Evolutionary conservation across 2,329 filamentous ascomycete genomes (phyloP).

Genomic region (Penicillium palitans): DNA sequence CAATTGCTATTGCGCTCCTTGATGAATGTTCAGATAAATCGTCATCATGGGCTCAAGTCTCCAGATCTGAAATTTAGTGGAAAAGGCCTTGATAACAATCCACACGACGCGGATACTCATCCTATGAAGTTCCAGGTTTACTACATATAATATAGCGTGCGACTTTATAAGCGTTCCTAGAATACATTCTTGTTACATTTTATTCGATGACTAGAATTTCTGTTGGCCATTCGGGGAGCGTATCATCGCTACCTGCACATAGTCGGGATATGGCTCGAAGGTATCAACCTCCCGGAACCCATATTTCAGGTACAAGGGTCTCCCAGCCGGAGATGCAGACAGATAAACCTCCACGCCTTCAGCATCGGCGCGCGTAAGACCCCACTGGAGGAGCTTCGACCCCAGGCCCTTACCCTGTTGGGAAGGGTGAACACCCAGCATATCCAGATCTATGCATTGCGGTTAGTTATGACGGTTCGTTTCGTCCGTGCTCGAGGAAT

Average conservation of each 20-base stretch:
- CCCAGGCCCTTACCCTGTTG: conserved; percentile 27
- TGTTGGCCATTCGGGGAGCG: conserved; percentile 8
- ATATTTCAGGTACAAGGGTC: conserved; percentile 40
- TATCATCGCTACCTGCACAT: conserved; percentile 22
- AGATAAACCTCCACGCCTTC: conserved; percentile 40
- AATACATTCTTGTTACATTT: not conserved
- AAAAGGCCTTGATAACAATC: too few relatives aligned
- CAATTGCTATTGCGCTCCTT: too few relatives aligned
- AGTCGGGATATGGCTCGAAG: conserved; percentile 18
- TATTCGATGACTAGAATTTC: not conserved
- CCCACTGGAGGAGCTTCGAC: conserved; percentile 37
- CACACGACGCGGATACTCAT: too few relatives aligned
- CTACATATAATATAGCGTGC: not conserved
- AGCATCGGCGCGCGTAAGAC: conserved; percentile 37
- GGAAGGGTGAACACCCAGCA: conserved; percentile 27
- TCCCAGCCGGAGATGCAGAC: conserved; percentile 37
- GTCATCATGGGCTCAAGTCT: too few relatives aligned
- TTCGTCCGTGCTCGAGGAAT: not conserved
- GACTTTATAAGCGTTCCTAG: not conserved
- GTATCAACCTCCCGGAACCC: conserved; percentile 36
- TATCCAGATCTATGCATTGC: conserved; percentile 24
- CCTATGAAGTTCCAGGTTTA: too few relatives aligned
- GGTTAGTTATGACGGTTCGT: not conserved
- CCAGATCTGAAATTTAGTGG: too few relatives aligned
- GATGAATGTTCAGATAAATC: too few relatives aligned